Evolutionary conservation across 2,329 filamentous ascomycete species (phyloP), one percentile per base, ranked within the genome.

Genomic region (Rosellinia necatrix): DNA sequence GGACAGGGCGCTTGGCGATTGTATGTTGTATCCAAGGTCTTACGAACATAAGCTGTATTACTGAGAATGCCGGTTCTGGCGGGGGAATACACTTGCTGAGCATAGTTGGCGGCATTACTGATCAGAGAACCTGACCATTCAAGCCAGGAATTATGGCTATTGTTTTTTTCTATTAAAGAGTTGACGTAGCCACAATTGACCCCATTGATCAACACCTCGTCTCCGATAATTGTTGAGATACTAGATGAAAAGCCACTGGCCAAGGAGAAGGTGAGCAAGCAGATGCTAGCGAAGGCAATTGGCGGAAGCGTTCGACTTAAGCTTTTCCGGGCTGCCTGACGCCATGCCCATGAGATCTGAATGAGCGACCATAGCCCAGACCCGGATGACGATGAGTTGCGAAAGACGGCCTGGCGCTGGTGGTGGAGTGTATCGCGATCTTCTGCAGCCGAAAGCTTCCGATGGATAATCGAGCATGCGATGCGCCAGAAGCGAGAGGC

Each of bases 51-150:
- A n/a, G n/a, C n/a, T n/a, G n/a, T n/a, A n/a, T n/a, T n/a, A 10
- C 25, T 38, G 1, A 57, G 30, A 8, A 32, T 4, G 2, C 25
- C 15, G 7, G 7, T 9, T 12, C 37, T 40, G 2, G 49, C 12
- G 17, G 24, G 13, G 3, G 42, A 49, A 17, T 62, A 62, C 32
- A 57, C 60, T 24, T 62, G 58, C 30, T 52, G 43, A 1, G 52
- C 58, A 7, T 62, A 62, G 32, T 60, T 60, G 3, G 60, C 60
- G 4, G 60, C 60, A n/a, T 30, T 52, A 12, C 13, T 52, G 12
- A 58, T 30, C 1, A 24, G 2, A 21, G 17, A 6, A n/a, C 6
- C 12, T 6, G 25, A 17, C 34, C 2, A 9, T 19, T 4, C 19
- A 9, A 17, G 12, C 4, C 5, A 9, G 22, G 15, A 42, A 24